phyloP scores from a whole-genome alignment of 495 filamentous ascomycete genomes.

The Paragyromitra xinjiangensis region DNA sequence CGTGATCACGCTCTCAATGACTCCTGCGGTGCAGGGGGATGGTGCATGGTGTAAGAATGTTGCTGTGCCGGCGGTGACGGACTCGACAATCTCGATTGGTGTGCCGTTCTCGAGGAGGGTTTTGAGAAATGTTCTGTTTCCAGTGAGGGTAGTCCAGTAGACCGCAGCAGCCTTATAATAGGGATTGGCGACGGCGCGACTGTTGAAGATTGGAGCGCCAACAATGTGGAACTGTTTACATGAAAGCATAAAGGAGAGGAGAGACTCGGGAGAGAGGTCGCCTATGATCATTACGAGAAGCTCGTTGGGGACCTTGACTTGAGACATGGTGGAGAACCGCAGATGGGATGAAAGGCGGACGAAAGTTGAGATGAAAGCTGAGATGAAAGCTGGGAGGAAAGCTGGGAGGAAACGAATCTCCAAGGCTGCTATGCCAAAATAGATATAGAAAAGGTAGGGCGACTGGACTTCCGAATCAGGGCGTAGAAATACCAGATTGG shows the following conservation, averaged over 20 bases:
- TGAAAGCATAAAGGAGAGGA: conserved; percentile 17
- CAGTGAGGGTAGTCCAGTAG: conserved; percentile 8
- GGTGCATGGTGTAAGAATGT: background rate
- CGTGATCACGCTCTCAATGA: background rate
- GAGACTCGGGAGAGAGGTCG: background rate
- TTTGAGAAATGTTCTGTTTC: background rate
- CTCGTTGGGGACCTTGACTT: background rate
- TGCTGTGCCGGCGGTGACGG: background rate
- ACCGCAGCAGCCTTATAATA: conserved; percentile 10
- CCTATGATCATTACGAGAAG: background rate
- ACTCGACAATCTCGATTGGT: background rate
- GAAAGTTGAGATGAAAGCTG: background rate
- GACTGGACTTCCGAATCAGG: too few relatives aligned
- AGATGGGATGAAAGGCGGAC: background rate
- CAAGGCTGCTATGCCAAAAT: background rate
- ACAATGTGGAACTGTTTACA: background rate
- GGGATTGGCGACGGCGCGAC: background rate
- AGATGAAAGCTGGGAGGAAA: background rate
- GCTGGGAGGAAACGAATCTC: too few relatives aligned
- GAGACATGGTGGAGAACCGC: background rate
- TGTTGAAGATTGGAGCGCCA: background rate
- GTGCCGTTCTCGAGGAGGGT: background rate
- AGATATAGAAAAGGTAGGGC: background rate
- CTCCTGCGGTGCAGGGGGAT: background rate
- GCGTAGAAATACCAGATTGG: too few relatives aligned